These are phyloP conservation scores for Ceratonia siliqua DNA, from an alignment of 306 rosid species.

Conservation along the genomic window DNA sequence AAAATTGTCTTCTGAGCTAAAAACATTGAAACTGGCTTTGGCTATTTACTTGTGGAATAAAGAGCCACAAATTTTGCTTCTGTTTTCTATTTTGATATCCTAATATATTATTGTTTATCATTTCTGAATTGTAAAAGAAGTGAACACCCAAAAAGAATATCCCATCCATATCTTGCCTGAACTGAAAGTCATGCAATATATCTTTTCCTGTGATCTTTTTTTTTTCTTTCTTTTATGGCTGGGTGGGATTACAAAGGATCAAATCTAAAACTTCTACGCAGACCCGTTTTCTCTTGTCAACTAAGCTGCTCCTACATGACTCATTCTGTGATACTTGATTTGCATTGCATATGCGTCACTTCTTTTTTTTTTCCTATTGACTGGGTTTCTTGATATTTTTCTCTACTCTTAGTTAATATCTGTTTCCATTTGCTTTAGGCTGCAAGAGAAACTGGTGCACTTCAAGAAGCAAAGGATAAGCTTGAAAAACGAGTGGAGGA, in stretches of 20 bases:
- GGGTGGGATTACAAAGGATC: conserved; percentile 6
- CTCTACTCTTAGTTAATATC: conserved; percentile 13
- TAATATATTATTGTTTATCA: not conserved
- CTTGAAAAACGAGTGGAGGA: conserved; percentile 86
- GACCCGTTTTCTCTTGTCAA: not conserved
- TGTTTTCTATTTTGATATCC: conserved; percentile 30
- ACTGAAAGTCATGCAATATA: conserved; percentile 6
- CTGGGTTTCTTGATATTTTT: conserved; percentile 19
- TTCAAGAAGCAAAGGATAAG: conserved; percentile 85
- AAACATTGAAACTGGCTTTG: conserved; percentile 29
- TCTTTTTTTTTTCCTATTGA: conserved; percentile 23
- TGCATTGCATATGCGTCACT: conserved; percentile 11
- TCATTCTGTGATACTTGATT: conserved; percentile 24
- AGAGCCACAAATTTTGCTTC: conserved; percentile 14
- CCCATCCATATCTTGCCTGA: not conserved
- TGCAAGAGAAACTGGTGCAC: conserved; percentile 87
- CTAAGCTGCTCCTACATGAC: conserved; percentile 15
- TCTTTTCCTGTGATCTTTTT: conserved; percentile 11
- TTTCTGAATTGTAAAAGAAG: conserved; percentile 25
- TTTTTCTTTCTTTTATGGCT: not conserved
- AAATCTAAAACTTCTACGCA: conserved; percentile 4
- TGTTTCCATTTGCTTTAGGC: conserved; percentile 56
- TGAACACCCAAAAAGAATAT: conserved; percentile 23
- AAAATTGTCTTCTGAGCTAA: conserved; percentile 14
- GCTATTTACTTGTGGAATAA: conserved; percentile 16